Evolutionary conservation across 441 rosid species (phyloP), one percentile per base, ranked within the genome.

Genomic region (Lepidium campestre): DNA sequence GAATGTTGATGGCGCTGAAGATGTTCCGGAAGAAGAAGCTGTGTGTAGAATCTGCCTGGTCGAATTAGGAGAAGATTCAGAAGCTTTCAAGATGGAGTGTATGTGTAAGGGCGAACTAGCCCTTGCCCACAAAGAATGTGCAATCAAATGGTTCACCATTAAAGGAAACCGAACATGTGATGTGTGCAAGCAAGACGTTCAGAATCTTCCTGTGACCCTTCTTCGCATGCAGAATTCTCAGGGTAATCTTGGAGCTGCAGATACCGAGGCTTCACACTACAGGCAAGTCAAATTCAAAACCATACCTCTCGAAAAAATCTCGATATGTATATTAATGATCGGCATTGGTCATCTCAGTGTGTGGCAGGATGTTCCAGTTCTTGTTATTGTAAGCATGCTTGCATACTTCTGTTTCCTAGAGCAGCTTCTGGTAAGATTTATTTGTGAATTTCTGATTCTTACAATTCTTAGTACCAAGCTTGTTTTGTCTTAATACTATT

Each of bases 61-160:
- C 31, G 99, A 91, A 54, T 63, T 94, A 27, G 83, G 93, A 49
- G 99, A 94, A 86, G 99, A 94, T 37, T 92, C 87, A 18, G 98
- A 94, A 75, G 89, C 99, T 18, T 80, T 94, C 20, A 94, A 89
- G 82, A 86, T 94, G 94, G 99, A 91, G 68, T 94, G 99, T 76
- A 85, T 94, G 81, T 94, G 99, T 83, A 94, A 79, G 79, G 99
- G 98, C 9, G 99, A 91, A 80, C 81, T 94, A 25, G 97, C 97
- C 46, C 80, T 94, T 54, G 97, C 96, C 13, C 99, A 91, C 77
- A 90, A 85, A 81, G 96, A 89, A 59, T 94, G 99, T 79, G 88
- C 96, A 27, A 79, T 91, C 50, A 94, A 94, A 85, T 94, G 98
- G 99, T 94, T 91, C 77, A 88, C 93, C 65, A 91, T 94, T 68